Conservation (phyloP, 2,329 filamentous ascomycete genomes). For the Dothistroma septosporum region DNA sequence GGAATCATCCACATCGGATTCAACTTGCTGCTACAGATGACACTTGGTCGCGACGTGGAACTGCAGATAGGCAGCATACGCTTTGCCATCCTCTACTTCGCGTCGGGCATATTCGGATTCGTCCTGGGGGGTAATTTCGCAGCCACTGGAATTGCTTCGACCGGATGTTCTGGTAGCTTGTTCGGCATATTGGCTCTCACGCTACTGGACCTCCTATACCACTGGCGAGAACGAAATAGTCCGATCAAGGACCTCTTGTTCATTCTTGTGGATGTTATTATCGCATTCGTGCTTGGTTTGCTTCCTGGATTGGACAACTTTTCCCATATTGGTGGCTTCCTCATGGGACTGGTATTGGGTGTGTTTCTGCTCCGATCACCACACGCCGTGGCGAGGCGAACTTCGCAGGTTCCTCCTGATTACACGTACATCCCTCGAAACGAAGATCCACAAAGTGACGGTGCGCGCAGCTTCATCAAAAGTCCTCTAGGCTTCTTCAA, state of each 20-base stretch:
- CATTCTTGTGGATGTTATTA: slow-evolving; percentile 76
- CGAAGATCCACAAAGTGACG: slow-evolving; percentile 20
- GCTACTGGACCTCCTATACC: slow-evolving; percentile 86
- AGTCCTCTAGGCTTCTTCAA: slow-evolving; percentile 73
- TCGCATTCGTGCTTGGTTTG: slow-evolving; percentile 88
- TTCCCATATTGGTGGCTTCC: slow-evolving; percentile 90
- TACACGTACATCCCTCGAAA: slow-evolving; percentile 21
- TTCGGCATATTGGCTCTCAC: slow-evolving; percentile 89
- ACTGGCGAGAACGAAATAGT: slow-evolving; percentile 73
- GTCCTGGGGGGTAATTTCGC: slow-evolving; percentile 94
- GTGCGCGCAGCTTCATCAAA: slow-evolving; percentile 44
- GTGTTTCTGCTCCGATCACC: slow-evolving; percentile 86
- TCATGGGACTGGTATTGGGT: slow-evolving; percentile 85
- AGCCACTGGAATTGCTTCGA: slow-evolving; percentile 70
- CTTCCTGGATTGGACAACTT: slow-evolving; percentile 95
- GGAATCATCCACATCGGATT: slow-evolving; percentile 93
- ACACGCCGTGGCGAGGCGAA: slow-evolving; percentile 48
- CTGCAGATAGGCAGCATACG: slow-evolving; percentile 80
- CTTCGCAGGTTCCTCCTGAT: slow-evolving; percentile 14
- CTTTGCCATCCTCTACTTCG: slow-evolving; percentile 85
- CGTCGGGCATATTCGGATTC: slow-evolving; percentile 90
- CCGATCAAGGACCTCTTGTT: slow-evolving; percentile 84
- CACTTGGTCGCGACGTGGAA: slow-evolving; percentile 89
- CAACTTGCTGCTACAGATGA: slow-evolving; percentile 88
- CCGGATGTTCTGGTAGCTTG: slow-evolving; percentile 82